Evolutionary conservation across 805 yeast genomes (phyloP).

Genomic region (Yamadazyma olivae): DNA sequence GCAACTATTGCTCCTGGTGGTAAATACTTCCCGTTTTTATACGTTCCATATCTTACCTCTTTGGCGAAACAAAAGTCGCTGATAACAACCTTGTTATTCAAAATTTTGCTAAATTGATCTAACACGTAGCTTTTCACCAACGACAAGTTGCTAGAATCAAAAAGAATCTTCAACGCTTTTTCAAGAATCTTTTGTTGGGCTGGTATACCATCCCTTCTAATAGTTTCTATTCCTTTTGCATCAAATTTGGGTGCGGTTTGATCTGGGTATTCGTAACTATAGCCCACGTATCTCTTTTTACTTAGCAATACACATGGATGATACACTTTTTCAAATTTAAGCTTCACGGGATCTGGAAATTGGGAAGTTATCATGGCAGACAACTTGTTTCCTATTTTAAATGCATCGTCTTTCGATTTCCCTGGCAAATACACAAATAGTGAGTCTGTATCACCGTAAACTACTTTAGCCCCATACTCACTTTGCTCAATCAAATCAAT

Average conservation of each 20-base stretch:
- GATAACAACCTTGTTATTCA: conserved; percentile 59
- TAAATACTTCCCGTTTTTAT: conserved; percentile 64
- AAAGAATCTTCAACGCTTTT: conserved; percentile 60
- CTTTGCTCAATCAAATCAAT: conserved; percentile 63
- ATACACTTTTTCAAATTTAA: conserved; percentile 92
- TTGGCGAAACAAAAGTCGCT: conserved; percentile 91
- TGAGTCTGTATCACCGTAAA: conserved; percentile 96
- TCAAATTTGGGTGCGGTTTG: conserved; percentile 71
- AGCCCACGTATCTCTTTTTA: conserved; percentile 91
- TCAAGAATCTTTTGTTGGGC: conserved; percentile 86
- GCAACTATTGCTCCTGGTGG: conserved; percentile 94
- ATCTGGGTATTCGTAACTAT: conserved; percentile 58
- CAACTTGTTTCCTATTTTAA: conserved; percentile 67
- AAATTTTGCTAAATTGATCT: conserved; percentile 64
- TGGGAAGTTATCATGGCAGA: conserved; percentile 58
- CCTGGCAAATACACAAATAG: conserved; percentile 90
- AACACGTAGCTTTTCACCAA: conserved; percentile 62
- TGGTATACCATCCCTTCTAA: conserved; percentile 91
- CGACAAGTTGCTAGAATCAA: conserved; percentile 71
- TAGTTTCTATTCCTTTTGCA: conserved; percentile 96
- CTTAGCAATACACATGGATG: conserved; percentile 75
- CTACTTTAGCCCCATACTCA: conserved; percentile 84
- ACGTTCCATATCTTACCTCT: conserved; percentile 82
- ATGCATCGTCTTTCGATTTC: conserved; percentile 71
- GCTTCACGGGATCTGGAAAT: conserved; percentile 77